Conservation (phyloP, 495 filamentous ascomycete genomes). For the Beverwykella pulmonaria region DNA sequence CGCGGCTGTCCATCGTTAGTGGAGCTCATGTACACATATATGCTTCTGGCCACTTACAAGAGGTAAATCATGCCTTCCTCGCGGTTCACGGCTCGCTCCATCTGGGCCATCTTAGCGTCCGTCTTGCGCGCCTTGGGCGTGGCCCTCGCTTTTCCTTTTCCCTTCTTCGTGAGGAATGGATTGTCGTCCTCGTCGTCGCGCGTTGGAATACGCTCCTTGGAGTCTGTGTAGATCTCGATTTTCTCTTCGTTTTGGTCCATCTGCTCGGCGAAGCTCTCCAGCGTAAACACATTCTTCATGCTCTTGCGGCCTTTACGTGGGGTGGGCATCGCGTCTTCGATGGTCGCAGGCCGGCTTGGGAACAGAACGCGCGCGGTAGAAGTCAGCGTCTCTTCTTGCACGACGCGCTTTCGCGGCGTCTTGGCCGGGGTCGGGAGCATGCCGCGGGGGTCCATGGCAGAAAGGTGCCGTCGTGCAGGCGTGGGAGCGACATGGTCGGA, state of each 20-base stretch:
- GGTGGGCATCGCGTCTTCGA: slow-evolving; percentile 62
- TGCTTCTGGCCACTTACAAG: slow-evolving; percentile 67
- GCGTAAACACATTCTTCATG: slow-evolving; percentile 62
- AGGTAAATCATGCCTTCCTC: slow-evolving; percentile 80
- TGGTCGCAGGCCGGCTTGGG: slow-evolving; percentile 48
- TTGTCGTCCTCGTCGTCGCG: slow-evolving; percentile 67
- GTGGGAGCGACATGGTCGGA: slow-evolving; percentile 33
- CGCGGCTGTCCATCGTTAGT: slow-evolving; percentile 64
- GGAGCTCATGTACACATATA: background rate
- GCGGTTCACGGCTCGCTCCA: slow-evolving; percentile 64
- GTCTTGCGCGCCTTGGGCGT: slow-evolving; percentile 19
- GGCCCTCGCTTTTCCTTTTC: slow-evolving; percentile 48
- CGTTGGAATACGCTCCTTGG: slow-evolving; percentile 80
- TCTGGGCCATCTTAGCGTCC: slow-evolving; percentile 37
- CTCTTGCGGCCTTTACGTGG: slow-evolving; percentile 58
- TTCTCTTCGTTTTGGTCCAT: slow-evolving; percentile 48
- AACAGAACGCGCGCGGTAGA: slow-evolving; percentile 78
- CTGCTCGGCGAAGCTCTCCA: slow-evolving; percentile 70
- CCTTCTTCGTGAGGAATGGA: slow-evolving; percentile 62
- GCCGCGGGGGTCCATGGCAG: slow-evolving; percentile 30
- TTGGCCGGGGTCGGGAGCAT: slow-evolving; percentile 90
- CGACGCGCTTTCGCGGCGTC: slow-evolving; percentile 75
- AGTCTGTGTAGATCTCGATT: slow-evolving; percentile 88
- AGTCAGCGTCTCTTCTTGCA: slow-evolving; percentile 56
- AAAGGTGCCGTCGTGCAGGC: slow-evolving; percentile 28